Percentiles rank a stretch among this genome's conserved stretches.
phyloP scores from a whole-genome alignment of 176 grass and related monocot species.

The Aegilops speltoides region DNA sequence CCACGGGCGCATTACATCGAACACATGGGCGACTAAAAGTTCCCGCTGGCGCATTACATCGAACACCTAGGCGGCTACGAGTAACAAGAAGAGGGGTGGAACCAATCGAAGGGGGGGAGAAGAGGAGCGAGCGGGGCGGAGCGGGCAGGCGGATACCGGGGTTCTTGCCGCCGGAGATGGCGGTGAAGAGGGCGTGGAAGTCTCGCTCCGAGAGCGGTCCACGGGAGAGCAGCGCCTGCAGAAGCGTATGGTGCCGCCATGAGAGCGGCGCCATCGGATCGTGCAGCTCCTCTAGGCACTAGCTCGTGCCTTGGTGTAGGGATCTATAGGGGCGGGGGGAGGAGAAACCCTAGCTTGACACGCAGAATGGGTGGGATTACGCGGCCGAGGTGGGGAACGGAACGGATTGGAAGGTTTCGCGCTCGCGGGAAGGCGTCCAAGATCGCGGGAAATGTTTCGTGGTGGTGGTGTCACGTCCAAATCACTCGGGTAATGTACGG shows the following conservation, averaged over 20 bases:
- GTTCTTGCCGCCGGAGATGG: conserved; percentile 56
- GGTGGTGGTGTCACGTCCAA: no score
- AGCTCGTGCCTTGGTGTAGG: neutral
- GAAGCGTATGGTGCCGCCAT: conserved; percentile 67
- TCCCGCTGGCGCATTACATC: neutral
- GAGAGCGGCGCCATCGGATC: conserved; percentile 44
- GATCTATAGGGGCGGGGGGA: neutral
- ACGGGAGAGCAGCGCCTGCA: conserved; percentile 68
- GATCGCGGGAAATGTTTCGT: conserved; percentile 10
- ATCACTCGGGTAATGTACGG: no score
- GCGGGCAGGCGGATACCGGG: conserved; percentile 21
- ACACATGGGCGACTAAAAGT: neutral
- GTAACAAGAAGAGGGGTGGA: neutral
- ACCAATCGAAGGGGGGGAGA: neutral
- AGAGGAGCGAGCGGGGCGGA: neutral
- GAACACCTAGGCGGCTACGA: conserved; percentile 12
- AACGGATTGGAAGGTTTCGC: neutral
- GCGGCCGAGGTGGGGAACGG: neutral
- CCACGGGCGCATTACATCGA: neutral
- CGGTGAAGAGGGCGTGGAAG: conserved; percentile 57
- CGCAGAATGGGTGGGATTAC: neutral
- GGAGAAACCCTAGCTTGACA: neutral
- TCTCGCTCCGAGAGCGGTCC: conserved; percentile 57
- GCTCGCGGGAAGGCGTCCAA: neutral
- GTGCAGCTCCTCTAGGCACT: neutral